These are phyloP conservation scores for Cladophialophora chaetospira DNA, from an alignment of 2,329 filamentous ascomycete genomes.

Conservation along the genomic window DNA sequence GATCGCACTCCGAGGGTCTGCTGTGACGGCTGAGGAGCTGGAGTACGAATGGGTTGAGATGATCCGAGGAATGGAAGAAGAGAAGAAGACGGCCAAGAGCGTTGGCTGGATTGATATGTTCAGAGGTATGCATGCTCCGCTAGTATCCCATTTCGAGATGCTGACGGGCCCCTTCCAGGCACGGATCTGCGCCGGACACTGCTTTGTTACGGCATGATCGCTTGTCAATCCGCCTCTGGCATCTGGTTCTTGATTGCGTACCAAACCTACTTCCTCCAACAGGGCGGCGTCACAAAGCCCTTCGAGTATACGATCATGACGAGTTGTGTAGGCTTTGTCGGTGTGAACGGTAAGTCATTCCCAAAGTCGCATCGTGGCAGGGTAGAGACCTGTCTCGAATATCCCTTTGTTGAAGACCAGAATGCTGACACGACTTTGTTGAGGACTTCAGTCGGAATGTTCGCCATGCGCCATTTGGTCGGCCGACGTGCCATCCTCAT, in stretches of 20 bases:
- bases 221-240: slow-evolving; percentile 49
- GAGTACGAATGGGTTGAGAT: slow-evolving; percentile 29
- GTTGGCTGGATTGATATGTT: slow-evolving; percentile 27
- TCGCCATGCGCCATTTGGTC: slow-evolving; percentile 50
- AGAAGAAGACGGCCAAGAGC: slow-evolving; percentile 23
- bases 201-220: slow-evolving; percentile 53
- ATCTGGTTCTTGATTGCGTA: slow-evolving; percentile 57
- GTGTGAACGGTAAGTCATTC: no score
- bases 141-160: no score
- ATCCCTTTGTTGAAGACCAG: no score
- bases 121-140: slow-evolving; percentile 11
- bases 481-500: slow-evolving; percentile 53
- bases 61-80: slow-evolving; percentile 24
- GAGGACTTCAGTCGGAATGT: slow-evolving; percentile 54
- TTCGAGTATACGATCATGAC: slow-evolving; percentile 56
- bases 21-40: slow-evolving; percentile 12
- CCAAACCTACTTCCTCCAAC: slow-evolving; percentile 47
- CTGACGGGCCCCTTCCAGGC: no score
- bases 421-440: no score
- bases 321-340: slow-evolving; percentile 52
- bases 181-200: slow-evolving; percentile 53
- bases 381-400: no score
- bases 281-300: slow-evolving; percentile 45
- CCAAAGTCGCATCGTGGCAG: no score
- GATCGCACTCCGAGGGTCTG: slow-evolving; percentile 8